Percentiles rank a stretch among this genome's conserved stretches.
Evolutionary conservation across 2,329 filamentous ascomycete species (phyloP).

Genomic region (Peltaster fructicola): DNA sequence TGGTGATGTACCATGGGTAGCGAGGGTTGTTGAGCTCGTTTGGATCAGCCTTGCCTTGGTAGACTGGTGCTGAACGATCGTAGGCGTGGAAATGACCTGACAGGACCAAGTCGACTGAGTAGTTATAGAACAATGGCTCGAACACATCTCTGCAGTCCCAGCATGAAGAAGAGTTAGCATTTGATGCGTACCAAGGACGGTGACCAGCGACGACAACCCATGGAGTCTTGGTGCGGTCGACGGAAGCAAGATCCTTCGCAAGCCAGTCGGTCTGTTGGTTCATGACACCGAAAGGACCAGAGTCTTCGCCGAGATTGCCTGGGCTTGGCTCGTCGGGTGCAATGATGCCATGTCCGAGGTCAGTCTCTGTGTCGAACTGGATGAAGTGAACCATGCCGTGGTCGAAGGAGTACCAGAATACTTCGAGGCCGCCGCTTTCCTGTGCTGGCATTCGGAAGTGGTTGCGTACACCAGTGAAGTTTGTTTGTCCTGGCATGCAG

Average conservation of each 20-base stretch:
- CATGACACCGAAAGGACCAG: constrained; percentile 30
- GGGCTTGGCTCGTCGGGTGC: constrained; percentile 20
- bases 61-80: constrained; percentile 28
- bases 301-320: constrained; percentile 27
- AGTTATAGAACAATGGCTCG: constrained; percentile 26
- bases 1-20: constrained; percentile 33
- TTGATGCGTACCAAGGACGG: constrained; percentile 31
- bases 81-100: constrained; percentile 29
- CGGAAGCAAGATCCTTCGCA: constrained; percentile 24
- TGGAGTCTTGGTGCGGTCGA: constrained; percentile 30
- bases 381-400: constrained; percentile 35
- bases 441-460: constrained; percentile 34
- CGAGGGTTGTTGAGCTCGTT: constrained; percentile 30
- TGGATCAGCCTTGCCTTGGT: constrained; percentile 15
- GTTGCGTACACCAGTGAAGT: constrained; percentile 33
- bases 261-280: constrained; percentile 31
- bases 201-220: constrained; percentile 34
- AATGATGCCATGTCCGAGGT: constrained; percentile 30
- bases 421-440: constrained; percentile 31
- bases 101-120: constrained; percentile 30
- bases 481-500: constrained; percentile 24
- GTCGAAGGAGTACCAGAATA: constrained; percentile 37
- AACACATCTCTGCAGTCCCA: constrained; percentile 26
- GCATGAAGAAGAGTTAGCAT: constrained; percentile 19
- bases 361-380: constrained; percentile 31